These are phyloP conservation scores for Centella asiatica DNA, from an alignment of 129 eudicot genomes.

Conservation along the genomic window DNA sequence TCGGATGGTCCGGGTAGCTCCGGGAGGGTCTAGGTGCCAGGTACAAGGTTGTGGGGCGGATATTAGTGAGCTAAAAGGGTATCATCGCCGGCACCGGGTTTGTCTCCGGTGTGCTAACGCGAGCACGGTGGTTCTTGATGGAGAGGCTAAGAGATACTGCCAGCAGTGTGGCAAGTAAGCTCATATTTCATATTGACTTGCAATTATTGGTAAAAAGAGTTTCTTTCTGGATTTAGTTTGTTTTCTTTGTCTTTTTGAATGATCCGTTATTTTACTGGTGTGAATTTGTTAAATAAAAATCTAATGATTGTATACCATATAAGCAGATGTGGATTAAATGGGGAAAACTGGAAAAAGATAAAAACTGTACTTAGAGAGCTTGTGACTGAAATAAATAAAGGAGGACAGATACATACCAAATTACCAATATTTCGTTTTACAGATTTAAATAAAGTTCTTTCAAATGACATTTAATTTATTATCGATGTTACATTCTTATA, in stretches of 20 bases:
- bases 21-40: conserved; percentile 48
- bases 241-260: background rate
- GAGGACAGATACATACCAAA: too few relatives aligned
- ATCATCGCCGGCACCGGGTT: conserved; percentile 75
- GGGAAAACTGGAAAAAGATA: background rate
- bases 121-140: conserved; percentile 52
- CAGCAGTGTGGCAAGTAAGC: conserved; percentile 99
- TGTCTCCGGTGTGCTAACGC: conserved; percentile 79
- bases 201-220: background rate
- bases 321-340: background rate
- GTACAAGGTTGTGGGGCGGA: conserved; percentile 74
- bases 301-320: background rate
- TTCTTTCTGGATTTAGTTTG: background rate
- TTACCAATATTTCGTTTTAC: too few relatives aligned
- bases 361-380: too few relatives aligned
- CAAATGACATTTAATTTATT: too few relatives aligned
- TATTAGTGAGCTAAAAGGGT: conserved; percentile 82
- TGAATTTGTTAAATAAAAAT: too few relatives aligned
- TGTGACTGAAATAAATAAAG: too few relatives aligned
- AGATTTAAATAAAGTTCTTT: too few relatives aligned
- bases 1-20: conserved; percentile 18
- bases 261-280: too few relatives aligned
- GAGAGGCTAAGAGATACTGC: conserved; percentile 67
- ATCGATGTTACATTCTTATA: background rate
- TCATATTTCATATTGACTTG: background rate